These are phyloP conservation scores for Echria macrotheca DNA, from an alignment of 495 filamentous ascomycete species.

Conservation along the genomic window DNA sequence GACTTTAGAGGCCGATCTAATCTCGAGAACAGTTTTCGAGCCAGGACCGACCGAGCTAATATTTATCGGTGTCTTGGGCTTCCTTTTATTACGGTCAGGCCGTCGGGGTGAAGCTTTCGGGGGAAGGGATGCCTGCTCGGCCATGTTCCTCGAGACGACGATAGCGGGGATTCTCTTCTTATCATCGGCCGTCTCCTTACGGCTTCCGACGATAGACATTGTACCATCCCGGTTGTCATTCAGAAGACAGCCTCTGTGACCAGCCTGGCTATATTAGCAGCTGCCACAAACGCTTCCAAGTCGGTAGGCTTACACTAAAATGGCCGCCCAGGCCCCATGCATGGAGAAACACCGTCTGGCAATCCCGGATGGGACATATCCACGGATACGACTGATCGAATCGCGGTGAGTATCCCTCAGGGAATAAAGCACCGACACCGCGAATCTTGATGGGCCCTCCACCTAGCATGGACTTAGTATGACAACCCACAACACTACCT, in stretches of 20 bases:
- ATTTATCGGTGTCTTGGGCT: not conserved
- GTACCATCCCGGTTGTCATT: slow-evolving; percentile 22
- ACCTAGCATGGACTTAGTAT: not conserved
- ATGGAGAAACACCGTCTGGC: slow-evolving; percentile 9
- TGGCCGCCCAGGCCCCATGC: slow-evolving; percentile 15
- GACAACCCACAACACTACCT: not conserved
- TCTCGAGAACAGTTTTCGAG: too few relatives aligned
- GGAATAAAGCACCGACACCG: slow-evolving; percentile 14
- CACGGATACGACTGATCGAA: slow-evolving; percentile 11
- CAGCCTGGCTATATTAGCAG: not conserved
- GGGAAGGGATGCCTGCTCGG: too few relatives aligned
- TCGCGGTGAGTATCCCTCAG: slow-evolving; percentile 14
- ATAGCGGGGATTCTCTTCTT: slow-evolving; percentile 10
- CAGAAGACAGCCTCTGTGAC: slow-evolving; percentile 14
- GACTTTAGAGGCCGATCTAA: too few relatives aligned
- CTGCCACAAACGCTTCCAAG: not conserved
- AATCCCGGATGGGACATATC: slow-evolving; percentile 18
- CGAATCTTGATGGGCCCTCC: not conserved
- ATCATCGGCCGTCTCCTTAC: not conserved
- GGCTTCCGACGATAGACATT: slow-evolving; percentile 12
- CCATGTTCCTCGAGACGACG: slow-evolving; percentile 14
- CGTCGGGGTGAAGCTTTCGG: too few relatives aligned
- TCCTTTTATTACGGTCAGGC: not conserved
- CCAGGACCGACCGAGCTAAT: too few relatives aligned
- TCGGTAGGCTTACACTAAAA: slow-evolving; percentile 14